Conservation (phyloP, 2,329 filamentous ascomycete genomes). For the Cercospora zeae-maydis region DNA sequence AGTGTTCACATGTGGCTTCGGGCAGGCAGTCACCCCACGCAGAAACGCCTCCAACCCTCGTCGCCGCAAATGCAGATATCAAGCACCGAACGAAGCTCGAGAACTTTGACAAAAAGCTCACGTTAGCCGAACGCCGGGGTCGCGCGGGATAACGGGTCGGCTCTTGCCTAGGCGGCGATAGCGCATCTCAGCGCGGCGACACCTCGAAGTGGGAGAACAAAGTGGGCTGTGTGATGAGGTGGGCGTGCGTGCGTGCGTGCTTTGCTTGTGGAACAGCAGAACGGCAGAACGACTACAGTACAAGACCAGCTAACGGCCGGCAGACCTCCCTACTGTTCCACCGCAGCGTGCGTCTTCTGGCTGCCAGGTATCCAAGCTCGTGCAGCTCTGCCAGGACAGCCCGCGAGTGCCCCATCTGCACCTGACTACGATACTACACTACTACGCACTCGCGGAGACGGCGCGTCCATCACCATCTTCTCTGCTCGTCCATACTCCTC, state of each 20-base stretch:
- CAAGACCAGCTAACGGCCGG: background rate
- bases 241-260: background rate
- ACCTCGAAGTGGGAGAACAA: constrained; percentile 6
- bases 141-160: background rate
- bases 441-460: background rate
- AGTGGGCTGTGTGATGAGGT: constrained; percentile 4
- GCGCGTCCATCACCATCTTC: background rate
- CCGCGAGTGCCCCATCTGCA: background rate
- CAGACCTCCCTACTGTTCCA: background rate
- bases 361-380: constrained; percentile 5
- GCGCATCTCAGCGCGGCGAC: constrained; percentile 1
- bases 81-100: background rate
- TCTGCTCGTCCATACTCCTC: background rate
- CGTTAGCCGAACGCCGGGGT: constrained; percentile 1
- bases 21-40: background rate
- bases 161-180: constrained; percentile 1
- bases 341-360: background rate
- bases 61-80: background rate
- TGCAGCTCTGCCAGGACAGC: constrained; percentile 8
- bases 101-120: constrained; percentile 6
- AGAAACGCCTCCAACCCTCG: background rate
- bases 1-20: background rate
- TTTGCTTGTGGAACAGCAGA: background rate
- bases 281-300: background rate
- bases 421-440: constrained; percentile 2